Evolutionary conservation across 441 rosid species (phyloP), one percentile per base, ranked within the genome.

Genomic region (Gossypium trilobum): DNA sequence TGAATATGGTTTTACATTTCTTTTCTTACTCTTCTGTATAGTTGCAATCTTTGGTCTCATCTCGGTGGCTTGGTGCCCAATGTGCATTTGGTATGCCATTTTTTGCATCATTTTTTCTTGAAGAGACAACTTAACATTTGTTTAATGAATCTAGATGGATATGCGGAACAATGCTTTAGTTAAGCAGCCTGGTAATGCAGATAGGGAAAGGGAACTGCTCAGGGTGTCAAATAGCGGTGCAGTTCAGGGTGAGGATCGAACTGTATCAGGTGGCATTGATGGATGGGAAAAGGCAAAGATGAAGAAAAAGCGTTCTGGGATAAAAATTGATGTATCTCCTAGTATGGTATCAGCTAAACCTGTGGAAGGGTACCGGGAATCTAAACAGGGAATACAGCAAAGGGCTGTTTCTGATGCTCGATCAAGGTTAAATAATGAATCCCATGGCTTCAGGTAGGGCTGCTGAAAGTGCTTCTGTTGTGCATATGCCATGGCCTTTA

Each of bases 221-320:
- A 88, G 87, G 78, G 81, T 87, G 77, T 79, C 90, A 74, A 87
- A 77, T 80, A 80, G 80, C 73, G 89, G 79, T 72, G 83, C 83
- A 33, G 80, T 84, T 70, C 92, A 84, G 75, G 83, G 86, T 71
- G 96, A 93, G 72, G 97, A 91, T 71, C 90, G 89, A 77, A 82
- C 89, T 79, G 80, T 87, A 77, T 68, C 94, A 56, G 83, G 87
- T 75, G 85, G 91, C 50, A 86, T 84, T 78, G 99, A 95, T 80
- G 93, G 96, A 73, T 95, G 98, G 99, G 99, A 95, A 78, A 96
- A 91, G 84, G 74, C 91, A 68, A 96, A 90, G 88, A 85, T 90
- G 91, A 96, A 93, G 90, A 95, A 93, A 86, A 93, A 90, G 73
- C 97, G 96, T 39, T 91, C 98, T 79, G 97, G 90, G 66, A 95